phyloP scores from a whole-genome alignment of 495 filamentous ascomycete species.

The Trichodelitschia bisporula region DNA sequence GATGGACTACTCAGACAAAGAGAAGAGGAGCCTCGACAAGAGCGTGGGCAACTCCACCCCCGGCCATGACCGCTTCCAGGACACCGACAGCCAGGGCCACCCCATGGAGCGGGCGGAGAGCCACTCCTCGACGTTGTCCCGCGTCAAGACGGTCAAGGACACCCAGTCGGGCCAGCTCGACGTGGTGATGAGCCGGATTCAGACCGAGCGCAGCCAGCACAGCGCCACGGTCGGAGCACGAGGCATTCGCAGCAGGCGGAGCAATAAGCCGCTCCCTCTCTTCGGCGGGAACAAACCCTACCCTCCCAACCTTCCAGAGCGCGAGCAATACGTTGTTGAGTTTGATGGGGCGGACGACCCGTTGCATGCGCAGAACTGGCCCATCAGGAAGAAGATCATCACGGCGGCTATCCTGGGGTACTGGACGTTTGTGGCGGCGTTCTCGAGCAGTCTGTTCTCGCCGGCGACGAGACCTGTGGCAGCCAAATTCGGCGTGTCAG shows the following conservation, averaged over 20 bases:
- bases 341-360: conserved; percentile 27
- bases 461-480: conserved; percentile 29
- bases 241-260: conserved; percentile 19
- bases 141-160: conserved; percentile 36
- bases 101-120: too few relatives aligned
- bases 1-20: too few relatives aligned
- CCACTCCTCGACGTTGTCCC: conserved; percentile 20
- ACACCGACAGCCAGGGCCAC: too few relatives aligned
- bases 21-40: too few relatives aligned
- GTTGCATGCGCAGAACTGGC: conserved; percentile 28
- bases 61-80: too few relatives aligned
- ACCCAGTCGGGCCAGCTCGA: conserved; percentile 22
- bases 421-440: conserved; percentile 51
- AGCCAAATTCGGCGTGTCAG: conserved; percentile 25
- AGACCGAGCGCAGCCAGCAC: conserved; percentile 52
- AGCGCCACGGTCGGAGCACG: conserved; percentile 44
- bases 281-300: conserved; percentile 17
- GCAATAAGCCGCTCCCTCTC: conserved; percentile 4
- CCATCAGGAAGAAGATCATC: conserved; percentile 41
- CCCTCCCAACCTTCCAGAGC: conserved; percentile 18
- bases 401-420: conserved; percentile 53
- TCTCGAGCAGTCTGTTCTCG: conserved; percentile 46
- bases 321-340: conserved; percentile 24
- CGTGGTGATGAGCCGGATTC: conserved; percentile 53
- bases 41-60: too few relatives aligned